Conservation (phyloP, 2,329 filamentous ascomycete genomes). For the Arthrinium puccinioides region DNA sequence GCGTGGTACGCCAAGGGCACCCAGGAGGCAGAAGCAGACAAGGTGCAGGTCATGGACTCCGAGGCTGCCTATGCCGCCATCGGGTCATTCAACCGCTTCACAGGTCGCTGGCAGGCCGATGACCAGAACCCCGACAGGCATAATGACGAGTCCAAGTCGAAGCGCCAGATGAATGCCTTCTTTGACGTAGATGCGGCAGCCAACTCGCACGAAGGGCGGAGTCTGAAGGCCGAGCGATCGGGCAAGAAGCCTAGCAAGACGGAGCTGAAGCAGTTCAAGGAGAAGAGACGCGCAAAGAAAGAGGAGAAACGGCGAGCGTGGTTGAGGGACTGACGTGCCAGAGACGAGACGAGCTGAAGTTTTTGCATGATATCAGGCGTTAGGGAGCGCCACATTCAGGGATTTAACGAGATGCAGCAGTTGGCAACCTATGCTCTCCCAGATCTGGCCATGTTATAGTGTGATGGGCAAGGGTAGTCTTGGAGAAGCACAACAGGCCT, state of each 20-base stretch:
- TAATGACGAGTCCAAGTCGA: conserved; percentile 81
- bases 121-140: conserved; percentile 66
- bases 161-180: conserved; percentile 84
- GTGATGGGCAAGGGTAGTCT: no score
- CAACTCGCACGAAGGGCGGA: conserved; percentile 82
- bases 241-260: conserved; percentile 77
- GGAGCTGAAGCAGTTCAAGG: conserved; percentile 85
- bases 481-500: no score
- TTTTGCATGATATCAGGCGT: no score
- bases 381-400: no score
- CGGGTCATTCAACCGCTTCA: conserved; percentile 86
- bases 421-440: no score
- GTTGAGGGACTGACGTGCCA: conserved; percentile 75
- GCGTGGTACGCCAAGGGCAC: conserved; percentile 79
- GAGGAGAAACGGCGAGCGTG: conserved; percentile 92
- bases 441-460: no score
- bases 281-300: conserved; percentile 82
- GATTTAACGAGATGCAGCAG: no score
- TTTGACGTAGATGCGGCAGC: conserved; percentile 95
- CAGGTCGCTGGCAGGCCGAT: conserved; percentile 69
- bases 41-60: conserved; percentile 22
- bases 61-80: conserved; percentile 53
- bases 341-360: no score
- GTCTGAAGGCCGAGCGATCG: conserved; percentile 83
- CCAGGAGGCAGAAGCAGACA: conserved; percentile 26